Percentiles rank a stretch among this genome's conserved stretches.
phyloP scores from a whole-genome alignment of 495 filamentous ascomycete genomes.

The Aspergillus baeticus region DNA sequence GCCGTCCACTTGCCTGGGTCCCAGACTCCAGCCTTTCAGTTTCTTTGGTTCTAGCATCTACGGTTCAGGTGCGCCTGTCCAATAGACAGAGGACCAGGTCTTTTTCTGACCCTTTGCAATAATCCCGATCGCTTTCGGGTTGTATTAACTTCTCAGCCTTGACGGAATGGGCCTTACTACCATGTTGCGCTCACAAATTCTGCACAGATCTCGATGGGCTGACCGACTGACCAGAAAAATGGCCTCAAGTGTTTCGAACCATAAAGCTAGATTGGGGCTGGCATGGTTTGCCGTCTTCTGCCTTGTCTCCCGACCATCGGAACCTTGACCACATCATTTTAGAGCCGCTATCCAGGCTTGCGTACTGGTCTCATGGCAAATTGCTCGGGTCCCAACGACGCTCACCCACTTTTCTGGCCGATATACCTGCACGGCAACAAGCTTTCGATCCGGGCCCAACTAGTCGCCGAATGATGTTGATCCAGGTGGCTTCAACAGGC shows the following conservation, averaged over 20 bases:
- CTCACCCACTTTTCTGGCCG: conserved; percentile 7
- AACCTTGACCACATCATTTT: not conserved
- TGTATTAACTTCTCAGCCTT: too few species aligned
- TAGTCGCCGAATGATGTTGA: conserved; percentile 19
- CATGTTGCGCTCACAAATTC: too few species aligned
- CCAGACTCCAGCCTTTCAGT: not conserved
- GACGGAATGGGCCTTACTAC: too few species aligned
- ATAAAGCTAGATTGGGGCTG: not conserved
- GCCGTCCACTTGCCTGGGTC: conserved; percentile 10
- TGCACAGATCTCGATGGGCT: too few species aligned
- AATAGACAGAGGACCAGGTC: not conserved
- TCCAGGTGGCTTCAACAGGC: conserved; percentile 16
- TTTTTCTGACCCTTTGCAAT: not conserved
- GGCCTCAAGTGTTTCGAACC: too few species aligned
- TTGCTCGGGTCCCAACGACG: not conserved
- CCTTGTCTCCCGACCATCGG: not conserved
- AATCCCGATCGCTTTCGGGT: too few species aligned
- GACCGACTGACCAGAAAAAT: too few species aligned
- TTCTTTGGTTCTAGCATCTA: not conserved
- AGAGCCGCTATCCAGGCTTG: not conserved
- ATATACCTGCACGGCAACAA: conserved; percentile 4
- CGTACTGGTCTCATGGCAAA: not conserved
- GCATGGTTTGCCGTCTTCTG: not conserved
- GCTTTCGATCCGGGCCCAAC: conserved; percentile 12
- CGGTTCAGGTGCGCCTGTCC: not conserved